These are phyloP conservation scores for Alnus glutinosa DNA, from an alignment of 306 rosid genomes.

Conservation along the genomic window DNA sequence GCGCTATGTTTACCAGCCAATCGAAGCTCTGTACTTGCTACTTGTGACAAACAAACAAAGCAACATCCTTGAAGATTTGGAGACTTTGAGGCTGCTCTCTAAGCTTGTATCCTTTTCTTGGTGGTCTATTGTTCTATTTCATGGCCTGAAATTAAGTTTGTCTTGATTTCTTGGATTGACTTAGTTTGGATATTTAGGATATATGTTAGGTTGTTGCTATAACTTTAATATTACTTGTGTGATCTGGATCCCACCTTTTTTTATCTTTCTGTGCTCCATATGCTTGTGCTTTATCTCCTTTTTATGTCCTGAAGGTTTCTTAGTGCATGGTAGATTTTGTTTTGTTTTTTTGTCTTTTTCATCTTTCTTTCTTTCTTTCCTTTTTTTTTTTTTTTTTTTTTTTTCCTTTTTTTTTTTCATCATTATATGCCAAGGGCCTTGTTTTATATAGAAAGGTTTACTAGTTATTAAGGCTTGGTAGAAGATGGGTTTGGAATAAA, in stretches of 20 bases:
- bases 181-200: conserved; percentile 6
- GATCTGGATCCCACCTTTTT: background rate
- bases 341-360: no score
- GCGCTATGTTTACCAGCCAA: conserved; percentile 97
- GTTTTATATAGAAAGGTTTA: background rate
- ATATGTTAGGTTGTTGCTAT: conserved; percentile 23
- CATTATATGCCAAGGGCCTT: background rate
- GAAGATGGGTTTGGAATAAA: background rate
- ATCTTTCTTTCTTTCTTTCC: background rate
- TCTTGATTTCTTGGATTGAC: conserved; percentile 19
- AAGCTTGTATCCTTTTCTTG: conserved; percentile 84
- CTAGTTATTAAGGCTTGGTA: no score
- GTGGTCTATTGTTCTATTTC: conserved; percentile 22
- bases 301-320: background rate
- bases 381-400: background rate
- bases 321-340: background rate
- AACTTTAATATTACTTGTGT: conserved; percentile 1
- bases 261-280: conserved; percentile 18
- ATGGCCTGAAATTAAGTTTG: conserved; percentile 8
- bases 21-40: conserved; percentile 85
- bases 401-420: background rate
- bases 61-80: conserved; percentile 94
- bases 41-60: conserved; percentile 96
- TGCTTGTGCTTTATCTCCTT: background rate
- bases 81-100: conserved; percentile 86